These are phyloP conservation scores for Candida golubevii DNA, from an alignment of 805 yeast species.

Conservation along the genomic window DNA sequence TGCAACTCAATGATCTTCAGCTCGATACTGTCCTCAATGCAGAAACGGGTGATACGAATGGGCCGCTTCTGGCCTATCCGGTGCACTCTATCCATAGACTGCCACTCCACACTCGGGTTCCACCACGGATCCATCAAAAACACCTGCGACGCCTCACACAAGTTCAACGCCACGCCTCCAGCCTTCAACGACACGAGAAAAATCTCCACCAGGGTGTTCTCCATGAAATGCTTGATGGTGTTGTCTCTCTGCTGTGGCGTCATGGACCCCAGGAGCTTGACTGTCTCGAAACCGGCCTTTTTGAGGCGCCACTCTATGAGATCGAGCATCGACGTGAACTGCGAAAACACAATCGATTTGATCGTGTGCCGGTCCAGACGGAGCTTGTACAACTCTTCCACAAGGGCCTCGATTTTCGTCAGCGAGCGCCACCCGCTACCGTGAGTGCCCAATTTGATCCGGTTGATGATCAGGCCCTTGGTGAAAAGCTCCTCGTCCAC, in stretches of 20 bases:
- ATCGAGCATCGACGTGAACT: slow-evolving; percentile 95
- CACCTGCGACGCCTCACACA: slow-evolving; percentile 96
- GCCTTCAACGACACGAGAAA: slow-evolving; percentile 94
- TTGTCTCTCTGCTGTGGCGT: slow-evolving; percentile 92
- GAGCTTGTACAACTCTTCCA: slow-evolving; percentile 84
- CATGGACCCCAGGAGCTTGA: slow-evolving; percentile 94
- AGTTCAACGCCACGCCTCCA: slow-evolving; percentile 96
- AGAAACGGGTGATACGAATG: slow-evolving; percentile 84
- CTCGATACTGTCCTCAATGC: slow-evolving; percentile 96
- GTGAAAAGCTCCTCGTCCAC: slow-evolving; percentile 57
- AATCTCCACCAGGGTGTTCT: slow-evolving; percentile 86
- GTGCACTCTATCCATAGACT: slow-evolving; percentile 96
- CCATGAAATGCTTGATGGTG: slow-evolving; percentile 88
- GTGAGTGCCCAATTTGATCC: slow-evolving; percentile 70
- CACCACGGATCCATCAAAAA: slow-evolving; percentile 98
- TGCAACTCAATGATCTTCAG: slow-evolving; percentile 93
- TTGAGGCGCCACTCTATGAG: slow-evolving; percentile 92
- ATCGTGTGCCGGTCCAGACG: slow-evolving; percentile 85
- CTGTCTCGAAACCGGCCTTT: slow-evolving; percentile 93
- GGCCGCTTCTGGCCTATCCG: slow-evolving; percentile 96
- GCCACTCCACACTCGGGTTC: slow-evolving; percentile 99
- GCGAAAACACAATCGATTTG: slow-evolving; percentile 95
- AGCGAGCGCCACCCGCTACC: slow-evolving; percentile 87
- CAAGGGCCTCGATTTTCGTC: slow-evolving; percentile 93
- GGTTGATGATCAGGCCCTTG: slow-evolving; percentile 72